A percentile compares a stretch with the other conserved stretches of the same genome.
Conservation (phyloP, 768 basidiomycete species). For the Suillus subalutaceus region DNA sequence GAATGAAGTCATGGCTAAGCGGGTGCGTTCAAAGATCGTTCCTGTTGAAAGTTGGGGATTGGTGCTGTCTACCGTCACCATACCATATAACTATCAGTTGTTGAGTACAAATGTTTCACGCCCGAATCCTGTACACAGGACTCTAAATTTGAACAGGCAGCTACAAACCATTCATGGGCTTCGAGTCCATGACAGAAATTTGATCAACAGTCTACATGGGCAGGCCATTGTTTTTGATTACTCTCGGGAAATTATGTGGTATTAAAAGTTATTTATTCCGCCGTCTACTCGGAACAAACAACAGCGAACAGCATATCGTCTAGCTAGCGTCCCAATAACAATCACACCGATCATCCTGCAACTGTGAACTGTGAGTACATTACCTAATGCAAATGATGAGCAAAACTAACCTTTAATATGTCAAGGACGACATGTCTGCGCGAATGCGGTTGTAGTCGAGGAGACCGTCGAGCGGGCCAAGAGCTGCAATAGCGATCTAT, state of each 20-base stretch:
- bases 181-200: background rate
- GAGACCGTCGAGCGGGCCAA: slow-evolving; percentile 89
- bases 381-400: background rate
- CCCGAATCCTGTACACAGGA: no score
- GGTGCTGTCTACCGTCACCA: no score
- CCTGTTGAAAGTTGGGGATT: no score
- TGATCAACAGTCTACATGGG: background rate
- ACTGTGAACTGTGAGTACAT: background rate
- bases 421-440: slow-evolving; percentile 78
- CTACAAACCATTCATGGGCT: no score
- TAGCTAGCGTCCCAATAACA: slow-evolving; percentile 20
- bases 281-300: slow-evolving; percentile 24
- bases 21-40: no score
- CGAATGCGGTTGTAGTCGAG: slow-evolving; percentile 93
- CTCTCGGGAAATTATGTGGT: background rate
- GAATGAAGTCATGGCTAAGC: no score
- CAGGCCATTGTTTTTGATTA: background rate
- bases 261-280: slow-evolving; percentile 24
- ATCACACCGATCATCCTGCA: slow-evolving; percentile 2
- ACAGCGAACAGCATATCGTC: slow-evolving; percentile 19
- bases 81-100: no score
- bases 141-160: no score
- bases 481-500: slow-evolving; percentile 83
- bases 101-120: background rate
- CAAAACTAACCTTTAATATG: slow-evolving; percentile 50